Evolutionary conservation across 139 green algal species (phyloP).

Genomic region (Coelastrella sp.): DNA sequence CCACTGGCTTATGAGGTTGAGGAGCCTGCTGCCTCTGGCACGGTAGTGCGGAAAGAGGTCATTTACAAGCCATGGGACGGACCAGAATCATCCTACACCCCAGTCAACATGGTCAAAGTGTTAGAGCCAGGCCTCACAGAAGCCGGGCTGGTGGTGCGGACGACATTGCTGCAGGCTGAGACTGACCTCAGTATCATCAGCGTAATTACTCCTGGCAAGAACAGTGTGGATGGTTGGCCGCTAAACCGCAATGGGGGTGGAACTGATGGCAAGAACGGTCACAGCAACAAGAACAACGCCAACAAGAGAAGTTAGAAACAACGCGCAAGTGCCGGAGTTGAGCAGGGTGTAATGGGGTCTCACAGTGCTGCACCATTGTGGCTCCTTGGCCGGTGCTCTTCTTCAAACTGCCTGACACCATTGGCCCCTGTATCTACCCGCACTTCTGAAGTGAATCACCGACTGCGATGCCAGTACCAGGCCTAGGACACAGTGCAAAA

Average conservation of each 20-base stretch:
- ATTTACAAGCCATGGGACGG: conserved; percentile 36
- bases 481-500: no score
- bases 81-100: neutral
- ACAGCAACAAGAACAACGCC: conserved; percentile 31
- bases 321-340: neutral
- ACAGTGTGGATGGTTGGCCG: neutral
- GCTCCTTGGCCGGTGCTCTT: no score
- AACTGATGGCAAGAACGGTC: conserved; percentile 5
- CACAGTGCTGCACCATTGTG: neutral
- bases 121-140: conserved; percentile 30
- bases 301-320: neutral
- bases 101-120: conserved; percentile 46
- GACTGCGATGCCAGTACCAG: no score
- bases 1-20: conserved; percentile 33
- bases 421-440: no score
- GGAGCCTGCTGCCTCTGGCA: neutral
- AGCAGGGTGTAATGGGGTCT: neutral
- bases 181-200: conserved; percentile 27
- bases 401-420: no score
- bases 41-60: neutral
- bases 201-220: neutral
- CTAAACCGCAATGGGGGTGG: conserved; percentile 31
- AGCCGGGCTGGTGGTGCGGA: conserved; percentile 3
- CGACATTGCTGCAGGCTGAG: neutral
- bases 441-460: no score